Percentiles rank a stretch among this genome's conserved stretches.
These are phyloP conservation scores for Luffa acutangula DNA, from an alignment of 306 rosid species.

Conservation along the genomic window DNA sequence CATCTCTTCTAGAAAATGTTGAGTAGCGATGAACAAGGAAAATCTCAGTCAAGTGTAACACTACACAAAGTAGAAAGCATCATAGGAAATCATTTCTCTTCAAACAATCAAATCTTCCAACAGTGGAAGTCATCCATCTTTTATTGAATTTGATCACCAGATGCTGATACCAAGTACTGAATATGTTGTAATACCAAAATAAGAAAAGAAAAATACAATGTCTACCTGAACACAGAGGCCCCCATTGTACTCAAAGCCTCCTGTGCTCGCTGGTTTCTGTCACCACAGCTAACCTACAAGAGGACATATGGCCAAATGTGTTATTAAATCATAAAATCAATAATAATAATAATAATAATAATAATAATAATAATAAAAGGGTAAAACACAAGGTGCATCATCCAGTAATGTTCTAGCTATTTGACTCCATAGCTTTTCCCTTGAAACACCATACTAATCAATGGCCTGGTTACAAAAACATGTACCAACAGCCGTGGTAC, in stretches of 20 bases:
- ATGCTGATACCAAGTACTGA: background rate
- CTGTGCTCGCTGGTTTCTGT: conserved; percentile 62
- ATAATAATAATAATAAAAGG: background rate
- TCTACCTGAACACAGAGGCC: conserved; percentile 94
- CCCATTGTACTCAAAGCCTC: conserved; percentile 86
- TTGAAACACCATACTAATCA: background rate
- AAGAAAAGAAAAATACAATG: conserved; percentile 11
- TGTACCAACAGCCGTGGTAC: background rate
- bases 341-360: background rate
- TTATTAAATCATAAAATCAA: conserved; percentile 2
- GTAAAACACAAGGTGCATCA: background rate
- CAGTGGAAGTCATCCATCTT: background rate
- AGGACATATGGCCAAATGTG: conserved; percentile 10
- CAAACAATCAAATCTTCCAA: background rate
- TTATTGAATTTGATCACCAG: background rate
- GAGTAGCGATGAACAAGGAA: background rate
- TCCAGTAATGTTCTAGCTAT: background rate
- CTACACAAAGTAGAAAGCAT: background rate
- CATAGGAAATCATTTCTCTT: background rate
- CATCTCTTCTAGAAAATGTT: background rate
- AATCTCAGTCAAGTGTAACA: background rate
- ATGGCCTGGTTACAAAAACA: background rate
- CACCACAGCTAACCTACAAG: conserved; percentile 64
- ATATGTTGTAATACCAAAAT: conserved; percentile 11
- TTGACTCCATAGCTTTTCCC: background rate